phyloP scores from a whole-genome alignment of 2,329 filamentous ascomycete genomes.

The Byssochlamys sp. region DNA sequence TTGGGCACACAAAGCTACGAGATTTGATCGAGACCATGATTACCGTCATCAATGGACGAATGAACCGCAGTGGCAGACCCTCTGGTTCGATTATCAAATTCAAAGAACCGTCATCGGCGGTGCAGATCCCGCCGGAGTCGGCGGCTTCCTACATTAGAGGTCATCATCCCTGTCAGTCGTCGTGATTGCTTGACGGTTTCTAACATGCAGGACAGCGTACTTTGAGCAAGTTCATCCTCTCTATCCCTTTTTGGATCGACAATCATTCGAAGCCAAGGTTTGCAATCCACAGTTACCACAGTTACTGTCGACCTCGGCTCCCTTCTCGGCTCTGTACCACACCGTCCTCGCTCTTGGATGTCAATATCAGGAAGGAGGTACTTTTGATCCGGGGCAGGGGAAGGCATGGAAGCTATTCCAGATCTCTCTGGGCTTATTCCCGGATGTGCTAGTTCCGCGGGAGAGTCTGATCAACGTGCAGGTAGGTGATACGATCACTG shows the following conservation, averaged over 20 bases:
- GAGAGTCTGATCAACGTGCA: slow-evolving; percentile 15
- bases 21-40: slow-evolving; percentile 15
- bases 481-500: slow-evolving; percentile 2
- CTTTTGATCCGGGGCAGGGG: slow-evolving; percentile 32
- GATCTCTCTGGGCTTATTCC: slow-evolving; percentile 26
- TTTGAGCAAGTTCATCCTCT: slow-evolving; percentile 32
- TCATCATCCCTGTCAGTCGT: slow-evolving; percentile 2
- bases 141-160: slow-evolving; percentile 7
- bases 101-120: slow-evolving; percentile 7
- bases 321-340: slow-evolving; percentile 33
- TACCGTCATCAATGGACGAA: slow-evolving; percentile 9
- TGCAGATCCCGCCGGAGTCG: slow-evolving; percentile 7
- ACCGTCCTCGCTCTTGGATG: slow-evolving; percentile 30
- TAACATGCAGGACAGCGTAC: slow-evolving; percentile 19
- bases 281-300: slow-evolving; percentile 16
- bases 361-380: slow-evolving; percentile 25
- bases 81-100: slow-evolving; percentile 8
- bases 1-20: slow-evolving; percentile 16
- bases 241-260: slow-evolving; percentile 33
- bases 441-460: slow-evolving; percentile 21
- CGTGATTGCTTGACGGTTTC: not conserved
- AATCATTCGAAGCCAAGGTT: slow-evolving; percentile 25
- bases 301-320: slow-evolving; percentile 17
- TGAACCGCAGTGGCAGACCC: slow-evolving; percentile 5
- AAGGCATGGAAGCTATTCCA: slow-evolving; percentile 33